These are phyloP conservation scores for Raphidocelis subcapitata DNA, from an alignment of 139 green algal species.

Conservation along the genomic window DNA sequence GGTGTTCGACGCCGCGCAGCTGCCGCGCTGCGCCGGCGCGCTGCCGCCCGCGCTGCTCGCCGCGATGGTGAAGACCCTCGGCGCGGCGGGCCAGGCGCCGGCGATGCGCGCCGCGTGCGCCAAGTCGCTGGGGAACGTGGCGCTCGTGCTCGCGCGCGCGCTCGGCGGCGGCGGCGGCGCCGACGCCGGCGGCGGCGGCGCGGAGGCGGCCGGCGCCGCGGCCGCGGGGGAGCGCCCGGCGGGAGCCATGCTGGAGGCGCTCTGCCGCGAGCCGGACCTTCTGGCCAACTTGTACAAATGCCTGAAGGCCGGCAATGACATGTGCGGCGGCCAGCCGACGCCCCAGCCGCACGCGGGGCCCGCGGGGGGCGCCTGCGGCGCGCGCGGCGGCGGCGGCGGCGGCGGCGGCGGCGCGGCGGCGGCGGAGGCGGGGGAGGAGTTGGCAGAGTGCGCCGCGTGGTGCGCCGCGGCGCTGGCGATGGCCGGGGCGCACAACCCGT, in stretches of 20 bases:
- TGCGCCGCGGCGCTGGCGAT: not conserved
- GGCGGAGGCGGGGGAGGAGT: not conserved
- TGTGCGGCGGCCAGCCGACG: too few relatives aligned
- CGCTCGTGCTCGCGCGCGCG: not conserved
- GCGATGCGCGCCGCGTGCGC: slow-evolving; percentile 19
- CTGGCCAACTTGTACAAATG: slow-evolving; percentile 17
- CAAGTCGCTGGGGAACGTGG: slow-evolving; percentile 8
- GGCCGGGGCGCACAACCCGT: not conserved
- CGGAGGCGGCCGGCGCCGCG: not conserved
- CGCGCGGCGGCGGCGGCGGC: not conserved
- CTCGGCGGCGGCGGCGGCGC: not conserved
- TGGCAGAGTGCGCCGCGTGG: not conserved
- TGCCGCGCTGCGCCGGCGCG: slow-evolving; percentile 1
- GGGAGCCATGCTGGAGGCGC: slow-evolving; percentile 9
- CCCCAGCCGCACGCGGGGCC: too few relatives aligned
- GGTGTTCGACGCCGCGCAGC: slow-evolving; percentile 13
- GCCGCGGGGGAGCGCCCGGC: not conserved
- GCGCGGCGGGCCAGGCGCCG: slow-evolving; percentile 7
- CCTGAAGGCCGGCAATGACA: slow-evolving; percentile 4
- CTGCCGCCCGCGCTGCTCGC: slow-evolving; percentile 20
- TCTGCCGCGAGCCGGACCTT: slow-evolving; percentile 16
- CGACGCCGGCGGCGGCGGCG: not conserved
- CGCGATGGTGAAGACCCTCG: slow-evolving; percentile 27
- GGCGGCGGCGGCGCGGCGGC: not conserved
- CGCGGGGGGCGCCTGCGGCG: not conserved